A percentile compares a stretch with the other conserved stretches of the same genome.
These are phyloP conservation scores for Colletotrichum scovillei DNA, from an alignment of 2,329 filamentous ascomycete species.

Conservation along the genomic window DNA sequence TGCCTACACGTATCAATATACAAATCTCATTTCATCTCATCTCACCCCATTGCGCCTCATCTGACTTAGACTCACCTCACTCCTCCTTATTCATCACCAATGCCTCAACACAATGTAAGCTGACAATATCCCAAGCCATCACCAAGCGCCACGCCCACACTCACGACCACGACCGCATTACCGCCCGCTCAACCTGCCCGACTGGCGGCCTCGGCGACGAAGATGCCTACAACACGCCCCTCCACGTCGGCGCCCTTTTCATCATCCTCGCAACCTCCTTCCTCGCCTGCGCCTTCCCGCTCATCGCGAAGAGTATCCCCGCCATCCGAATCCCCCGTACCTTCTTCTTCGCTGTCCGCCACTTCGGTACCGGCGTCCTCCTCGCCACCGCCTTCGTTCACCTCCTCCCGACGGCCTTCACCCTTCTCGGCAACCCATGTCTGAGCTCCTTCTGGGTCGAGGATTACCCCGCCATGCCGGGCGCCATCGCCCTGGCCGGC, in stretches of 20 bases:
- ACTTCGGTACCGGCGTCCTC: slow-evolving; percentile 83
- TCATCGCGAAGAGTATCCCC: slow-evolving; percentile 64
- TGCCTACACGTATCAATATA: slow-evolving; percentile 24
- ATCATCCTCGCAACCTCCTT: slow-evolving; percentile 61
- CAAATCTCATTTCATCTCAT: neutral
- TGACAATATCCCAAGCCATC: slow-evolving; percentile 9
- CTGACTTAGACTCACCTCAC: neutral
- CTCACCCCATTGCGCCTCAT: neutral
- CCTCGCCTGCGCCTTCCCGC: slow-evolving; percentile 63
- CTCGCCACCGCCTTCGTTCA: slow-evolving; percentile 85
- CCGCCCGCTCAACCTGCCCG: slow-evolving; percentile 39
- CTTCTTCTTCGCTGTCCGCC: slow-evolving; percentile 69
- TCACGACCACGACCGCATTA: neutral
- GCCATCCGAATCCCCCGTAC: slow-evolving; percentile 63
- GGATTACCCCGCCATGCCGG: slow-evolving; percentile 81
- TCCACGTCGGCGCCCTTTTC: slow-evolving; percentile 68
- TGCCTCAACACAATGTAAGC: neutral
- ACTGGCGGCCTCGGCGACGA: slow-evolving; percentile 43
- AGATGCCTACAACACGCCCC: slow-evolving; percentile 63
- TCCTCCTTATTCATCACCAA: neutral
- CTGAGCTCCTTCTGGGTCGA: slow-evolving; percentile 81
- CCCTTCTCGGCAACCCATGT: slow-evolving; percentile 71
- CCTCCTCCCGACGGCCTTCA: slow-evolving; percentile 74
- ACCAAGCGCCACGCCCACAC: slow-evolving; percentile 7
- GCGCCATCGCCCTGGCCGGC: slow-evolving; percentile 81